These are phyloP conservation scores for Krasilnikovozyma curviuscula DNA, from an alignment of 768 basidiomycete species.

Conservation along the genomic window DNA sequence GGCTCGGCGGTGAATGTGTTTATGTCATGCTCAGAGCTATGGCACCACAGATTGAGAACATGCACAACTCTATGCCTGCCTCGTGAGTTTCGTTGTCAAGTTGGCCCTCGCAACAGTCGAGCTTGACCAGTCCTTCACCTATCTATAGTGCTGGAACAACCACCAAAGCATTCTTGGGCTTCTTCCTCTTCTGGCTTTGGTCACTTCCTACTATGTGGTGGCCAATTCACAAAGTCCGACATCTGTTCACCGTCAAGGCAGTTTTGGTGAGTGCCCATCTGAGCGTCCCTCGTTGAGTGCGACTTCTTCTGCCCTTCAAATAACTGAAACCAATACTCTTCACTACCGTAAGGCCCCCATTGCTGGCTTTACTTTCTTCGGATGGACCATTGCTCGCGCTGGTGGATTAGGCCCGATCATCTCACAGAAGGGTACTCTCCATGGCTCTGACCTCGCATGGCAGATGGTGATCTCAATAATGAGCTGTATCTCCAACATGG, in stretches of 20 bases:
- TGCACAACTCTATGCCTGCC: conserved; percentile 46
- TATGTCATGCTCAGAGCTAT: conserved; percentile 54
- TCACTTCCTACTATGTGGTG: conserved; percentile 65
- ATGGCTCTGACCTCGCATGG: conserved; percentile 55
- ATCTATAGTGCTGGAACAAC: no score
- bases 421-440: conserved; percentile 40
- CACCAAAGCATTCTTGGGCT: conserved; percentile 33
- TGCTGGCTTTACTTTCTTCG: conserved; percentile 23
- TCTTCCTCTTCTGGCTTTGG: conserved; percentile 72
- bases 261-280: no score
- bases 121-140: no score
- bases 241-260: conserved; percentile 65
- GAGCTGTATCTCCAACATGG: conserved; percentile 64
- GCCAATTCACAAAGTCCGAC: conserved; percentile 56
- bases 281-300: conserved; percentile 50
- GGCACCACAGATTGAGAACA: conserved; percentile 38
- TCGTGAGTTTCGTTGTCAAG: no score
- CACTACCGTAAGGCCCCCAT: no score
- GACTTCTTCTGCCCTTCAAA: conserved; percentile 46
- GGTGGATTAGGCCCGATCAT: conserved; percentile 60
- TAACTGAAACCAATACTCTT: no score
- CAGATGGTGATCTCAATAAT: conserved; percentile 21
- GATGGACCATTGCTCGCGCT: conserved; percentile 60
- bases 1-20: conserved; percentile 63
- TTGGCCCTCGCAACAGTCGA: no score